phyloP scores from a whole-genome alignment of 768 basidiomycete species.

The Suillus decipiens region DNA sequence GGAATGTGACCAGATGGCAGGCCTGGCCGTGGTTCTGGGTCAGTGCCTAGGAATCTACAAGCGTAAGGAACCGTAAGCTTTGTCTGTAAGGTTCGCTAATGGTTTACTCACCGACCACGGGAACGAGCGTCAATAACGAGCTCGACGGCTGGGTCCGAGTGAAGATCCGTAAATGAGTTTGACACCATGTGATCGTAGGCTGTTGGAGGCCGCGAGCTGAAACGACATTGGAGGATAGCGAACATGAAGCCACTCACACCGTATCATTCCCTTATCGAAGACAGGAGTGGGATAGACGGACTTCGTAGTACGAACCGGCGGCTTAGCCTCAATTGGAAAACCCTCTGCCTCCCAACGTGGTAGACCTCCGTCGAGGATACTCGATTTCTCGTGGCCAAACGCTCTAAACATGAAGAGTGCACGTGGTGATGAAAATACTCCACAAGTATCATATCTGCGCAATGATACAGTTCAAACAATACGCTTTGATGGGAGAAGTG shows the following conservation, averaged over 20 bases:
- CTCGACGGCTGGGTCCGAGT: slow-evolving; percentile 48
- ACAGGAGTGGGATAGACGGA: slow-evolving; percentile 54
- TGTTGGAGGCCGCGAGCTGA: slow-evolving; percentile 33
- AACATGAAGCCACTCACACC: slow-evolving; percentile 38
- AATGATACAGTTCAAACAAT: slow-evolving; percentile 13
- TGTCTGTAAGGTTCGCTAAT: slow-evolving; percentile 6
- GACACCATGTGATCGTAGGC: slow-evolving; percentile 80
- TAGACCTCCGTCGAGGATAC: slow-evolving; percentile 91
- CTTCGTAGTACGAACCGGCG: slow-evolving; percentile 25
- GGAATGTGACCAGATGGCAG: slow-evolving; percentile 94
- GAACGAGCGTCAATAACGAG: slow-evolving; percentile 89
- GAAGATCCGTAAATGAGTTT: slow-evolving; percentile 58
- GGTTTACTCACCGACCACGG: slow-evolving; percentile 61
- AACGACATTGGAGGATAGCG: slow-evolving; percentile 33
- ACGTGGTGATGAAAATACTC: slow-evolving; percentile 90
- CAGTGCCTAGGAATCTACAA: slow-evolving; percentile 72
- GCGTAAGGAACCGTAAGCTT: slow-evolving; percentile 10
- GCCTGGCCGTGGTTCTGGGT: slow-evolving; percentile 87
- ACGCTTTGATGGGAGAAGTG: slow-evolving; percentile 8
- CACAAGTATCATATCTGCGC: slow-evolving; percentile 82
- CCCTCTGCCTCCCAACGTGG: slow-evolving; percentile 78
- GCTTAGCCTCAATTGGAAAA: slow-evolving; percentile 45
- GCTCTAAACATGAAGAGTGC: slow-evolving; percentile 93
- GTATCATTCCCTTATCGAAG: slow-evolving; percentile 50
- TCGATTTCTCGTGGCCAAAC: slow-evolving; percentile 85